phyloP scores from a whole-genome alignment of 805 yeast species.

The Suhomyces kilbournensis region DNA sequence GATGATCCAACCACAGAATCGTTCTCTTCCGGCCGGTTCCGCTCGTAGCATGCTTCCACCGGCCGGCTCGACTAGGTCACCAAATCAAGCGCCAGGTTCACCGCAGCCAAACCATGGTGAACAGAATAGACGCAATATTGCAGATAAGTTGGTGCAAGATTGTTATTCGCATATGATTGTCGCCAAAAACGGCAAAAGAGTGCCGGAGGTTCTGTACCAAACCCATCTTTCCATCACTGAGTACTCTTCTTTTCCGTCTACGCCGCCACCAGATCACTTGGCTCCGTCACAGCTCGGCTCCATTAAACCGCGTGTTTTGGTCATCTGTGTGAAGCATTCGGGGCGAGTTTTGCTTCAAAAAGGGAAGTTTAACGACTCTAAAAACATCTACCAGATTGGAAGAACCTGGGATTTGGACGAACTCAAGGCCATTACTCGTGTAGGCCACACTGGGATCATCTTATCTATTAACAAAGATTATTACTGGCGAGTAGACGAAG shows the following conservation, averaged over 20 bases:
- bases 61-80: background rate
- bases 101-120: background rate
- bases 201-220: conserved; percentile 48
- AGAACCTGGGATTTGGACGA: conserved; percentile 88
- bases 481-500: conserved; percentile 61
- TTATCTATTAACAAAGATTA: conserved; percentile 71
- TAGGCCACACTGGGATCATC: conserved; percentile 53
- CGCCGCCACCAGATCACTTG: conserved; percentile 61
- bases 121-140: conserved; percentile 9
- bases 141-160: conserved; percentile 34
- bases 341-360: conserved; percentile 77
- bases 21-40: background rate
- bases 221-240: conserved; percentile 77
- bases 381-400: conserved; percentile 81
- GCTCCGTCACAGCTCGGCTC: conserved; percentile 37
- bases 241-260: conserved; percentile 65
- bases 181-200: conserved; percentile 20
- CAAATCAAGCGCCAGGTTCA: background rate
- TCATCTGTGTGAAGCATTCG: conserved; percentile 57
- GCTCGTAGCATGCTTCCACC: background rate
- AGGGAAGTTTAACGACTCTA: conserved; percentile 69
- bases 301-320: conserved; percentile 58
- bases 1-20: background rate
- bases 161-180: conserved; percentile 34
- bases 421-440: conserved; percentile 52